A percentile compares a stretch with the other conserved stretches of the same genome.
phyloP scores from a whole-genome alignment of 345 rosid species.

The Populus deltoides region DNA sequence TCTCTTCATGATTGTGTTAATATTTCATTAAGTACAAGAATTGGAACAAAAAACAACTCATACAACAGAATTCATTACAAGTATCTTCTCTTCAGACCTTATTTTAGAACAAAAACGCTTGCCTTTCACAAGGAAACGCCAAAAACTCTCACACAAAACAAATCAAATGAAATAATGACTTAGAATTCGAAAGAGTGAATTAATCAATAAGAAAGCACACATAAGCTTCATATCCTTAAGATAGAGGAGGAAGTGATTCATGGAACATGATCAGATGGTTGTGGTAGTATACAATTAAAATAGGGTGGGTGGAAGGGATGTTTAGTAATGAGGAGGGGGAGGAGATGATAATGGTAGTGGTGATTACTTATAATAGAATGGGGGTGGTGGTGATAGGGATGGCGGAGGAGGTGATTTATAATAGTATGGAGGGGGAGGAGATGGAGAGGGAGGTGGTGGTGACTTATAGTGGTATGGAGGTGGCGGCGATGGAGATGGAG shows the following conservation, averaged over 20 bases:
- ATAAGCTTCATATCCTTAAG: background rate
- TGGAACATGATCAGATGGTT: background rate
- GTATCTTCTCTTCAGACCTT: too few species aligned
- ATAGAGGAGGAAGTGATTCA: background rate
- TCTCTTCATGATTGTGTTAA: too few species aligned
- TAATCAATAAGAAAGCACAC: background rate
- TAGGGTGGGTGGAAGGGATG: background rate
- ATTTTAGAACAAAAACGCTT: too few species aligned
- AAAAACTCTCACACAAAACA: background rate
- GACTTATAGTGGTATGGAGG: background rate
- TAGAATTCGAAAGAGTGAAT: background rate
- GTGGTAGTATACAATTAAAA: too few species aligned
- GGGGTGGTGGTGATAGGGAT: too few species aligned
- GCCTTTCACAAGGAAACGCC: background rate
- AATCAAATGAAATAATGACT: background rate
- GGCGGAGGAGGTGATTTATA: too few species aligned
- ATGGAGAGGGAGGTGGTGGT: background rate
- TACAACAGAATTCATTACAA: background rate
- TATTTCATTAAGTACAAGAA: too few species aligned
- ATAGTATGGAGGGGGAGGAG: background rate
- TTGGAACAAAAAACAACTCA: too few species aligned
- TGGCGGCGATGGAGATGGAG: background rate
- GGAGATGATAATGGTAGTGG: too few species aligned
- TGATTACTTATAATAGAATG: too few species aligned
- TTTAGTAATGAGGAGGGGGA: background rate